Evolutionary conservation across 2,329 filamentous ascomycete species (phyloP).

Genomic region (Triangularia setosa): DNA sequence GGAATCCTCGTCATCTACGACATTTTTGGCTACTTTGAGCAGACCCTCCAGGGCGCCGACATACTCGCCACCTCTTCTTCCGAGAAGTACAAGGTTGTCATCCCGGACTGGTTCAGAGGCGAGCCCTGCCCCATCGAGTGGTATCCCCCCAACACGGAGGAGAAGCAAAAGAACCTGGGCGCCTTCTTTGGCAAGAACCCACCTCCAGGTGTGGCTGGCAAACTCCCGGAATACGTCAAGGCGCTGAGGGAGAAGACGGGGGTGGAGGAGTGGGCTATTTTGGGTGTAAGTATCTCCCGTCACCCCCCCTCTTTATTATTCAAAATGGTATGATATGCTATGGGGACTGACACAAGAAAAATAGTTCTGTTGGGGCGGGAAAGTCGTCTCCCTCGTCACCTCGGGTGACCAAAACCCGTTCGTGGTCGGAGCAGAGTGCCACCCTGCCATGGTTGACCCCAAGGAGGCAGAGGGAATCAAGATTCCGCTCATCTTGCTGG

Average conservation of each 20-base stretch:
- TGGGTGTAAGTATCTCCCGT: slow-evolving; percentile 60
- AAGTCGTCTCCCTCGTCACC: slow-evolving; percentile 53
- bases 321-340: neutral
- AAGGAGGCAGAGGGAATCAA: slow-evolving; percentile 57
- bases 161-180: slow-evolving; percentile 57
- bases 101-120: slow-evolving; percentile 88
- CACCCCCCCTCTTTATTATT: neutral
- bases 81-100: slow-evolving; percentile 77
- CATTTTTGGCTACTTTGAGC: slow-evolving; percentile 67
- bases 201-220: slow-evolving; percentile 43
- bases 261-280: slow-evolving; percentile 56
- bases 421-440: slow-evolving; percentile 46
- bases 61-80: slow-evolving; percentile 54
- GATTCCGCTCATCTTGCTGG: slow-evolving; percentile 59
- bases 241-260: slow-evolving; percentile 51
- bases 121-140: slow-evolving; percentile 55
- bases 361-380: slow-evolving; percentile 66
- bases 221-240: slow-evolving; percentile 53
- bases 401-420: slow-evolving; percentile 54
- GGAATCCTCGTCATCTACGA: slow-evolving; percentile 62
- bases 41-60: slow-evolving; percentile 67
- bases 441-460: slow-evolving; percentile 63
- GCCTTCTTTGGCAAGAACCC: slow-evolving; percentile 54
- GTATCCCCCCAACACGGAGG: slow-evolving; percentile 61
- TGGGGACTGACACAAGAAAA: neutral